Base-by-base conservation (phyloP, 176 grass and related monocot species). In the Zoysia japonica region DNA sequence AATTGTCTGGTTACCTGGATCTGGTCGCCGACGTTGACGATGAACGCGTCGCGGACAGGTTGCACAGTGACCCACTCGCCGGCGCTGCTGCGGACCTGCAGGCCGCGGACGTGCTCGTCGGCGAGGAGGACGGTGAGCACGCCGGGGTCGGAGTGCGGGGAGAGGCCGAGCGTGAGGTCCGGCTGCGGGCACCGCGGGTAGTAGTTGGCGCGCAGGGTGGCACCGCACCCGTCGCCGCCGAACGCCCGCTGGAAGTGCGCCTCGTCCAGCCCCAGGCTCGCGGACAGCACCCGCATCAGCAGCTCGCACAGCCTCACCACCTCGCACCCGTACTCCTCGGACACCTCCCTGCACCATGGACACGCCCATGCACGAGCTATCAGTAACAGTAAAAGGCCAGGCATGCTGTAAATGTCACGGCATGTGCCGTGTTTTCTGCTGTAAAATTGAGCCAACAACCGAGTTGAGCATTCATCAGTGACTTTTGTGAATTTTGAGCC, bases 181-280 rank as follows among this genome's bases (percentile, higher is more conserved):
- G 91, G 94, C 89, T 94, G 91, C 56, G 94, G 94, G 87, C 94
- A 97, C 50, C 86, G 90, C 8, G 94, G 94, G 80, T 97, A 97
- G 81, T 97, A 94, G 87, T 94, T 97, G 67, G 88, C 94, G 10
- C 94, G 81, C 12, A 97, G 75, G 20, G 82, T 85, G 28, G 41
- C 87, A 19, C 94, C 91, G 57, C 83, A 86, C 20, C 64, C 80
- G 1, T 43, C 76, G 0, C 91, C 94, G 38, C 94, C 91, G 63
- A 94, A 90, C 71, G 80, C 82, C 65, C 72, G 81, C 49, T 84
- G 82, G 43, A 97, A 62, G 47, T 84, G 77, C 60, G 56, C 63
- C 75, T 67, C 89, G 5, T 92, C 87, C 82, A 97, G 80, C 12
- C 91, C 94, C 75, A 97, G 65, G 75, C 91, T 84, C 77, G 71